phyloP scores from a whole-genome alignment of 306 rosid species.

The Canavalia ensiformis region DNA sequence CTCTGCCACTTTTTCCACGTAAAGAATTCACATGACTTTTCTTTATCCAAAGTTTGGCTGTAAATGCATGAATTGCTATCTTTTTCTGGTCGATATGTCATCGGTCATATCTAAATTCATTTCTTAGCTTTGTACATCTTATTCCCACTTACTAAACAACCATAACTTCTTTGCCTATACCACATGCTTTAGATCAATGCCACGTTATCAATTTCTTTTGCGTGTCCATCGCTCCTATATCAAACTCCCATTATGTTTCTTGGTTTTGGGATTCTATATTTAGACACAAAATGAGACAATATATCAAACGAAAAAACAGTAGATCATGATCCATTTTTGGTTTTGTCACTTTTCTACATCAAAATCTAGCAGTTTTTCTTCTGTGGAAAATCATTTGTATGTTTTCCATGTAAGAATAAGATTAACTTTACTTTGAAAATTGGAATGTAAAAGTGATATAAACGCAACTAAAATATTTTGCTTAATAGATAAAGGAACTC shows the following conservation, averaged over 20 bases:
- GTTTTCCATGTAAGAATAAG: not conserved
- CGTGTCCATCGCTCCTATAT: no score
- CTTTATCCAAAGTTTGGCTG: slow-evolving; percentile 45
- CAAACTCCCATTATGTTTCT: not conserved
- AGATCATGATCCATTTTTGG: not conserved
- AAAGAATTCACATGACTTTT: not conserved
- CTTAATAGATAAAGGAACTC: no score
- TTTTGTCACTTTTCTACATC: not conserved
- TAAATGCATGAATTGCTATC: slow-evolving; percentile 42
- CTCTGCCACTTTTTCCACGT: slow-evolving; percentile 15
- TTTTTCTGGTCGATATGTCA: slow-evolving; percentile 6
- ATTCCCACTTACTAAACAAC: not conserved
- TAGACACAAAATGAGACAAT: not conserved
- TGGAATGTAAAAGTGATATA: no score
- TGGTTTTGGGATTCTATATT: not conserved
- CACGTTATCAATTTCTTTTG: not conserved
- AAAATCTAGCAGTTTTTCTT: not conserved
- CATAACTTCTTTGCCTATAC: slow-evolving; percentile 11
- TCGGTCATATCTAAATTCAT: not conserved
- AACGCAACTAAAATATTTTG: no score
- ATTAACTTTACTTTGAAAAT: not conserved
- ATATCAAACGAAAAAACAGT: not conserved
- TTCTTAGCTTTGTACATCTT: not conserved
- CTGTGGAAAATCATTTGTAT: not conserved
- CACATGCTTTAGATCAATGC: not conserved